These are phyloP conservation scores for Cytospora chrysosperma DNA, from an alignment of 2,329 filamentous ascomycete genomes.

Conservation along the genomic window DNA sequence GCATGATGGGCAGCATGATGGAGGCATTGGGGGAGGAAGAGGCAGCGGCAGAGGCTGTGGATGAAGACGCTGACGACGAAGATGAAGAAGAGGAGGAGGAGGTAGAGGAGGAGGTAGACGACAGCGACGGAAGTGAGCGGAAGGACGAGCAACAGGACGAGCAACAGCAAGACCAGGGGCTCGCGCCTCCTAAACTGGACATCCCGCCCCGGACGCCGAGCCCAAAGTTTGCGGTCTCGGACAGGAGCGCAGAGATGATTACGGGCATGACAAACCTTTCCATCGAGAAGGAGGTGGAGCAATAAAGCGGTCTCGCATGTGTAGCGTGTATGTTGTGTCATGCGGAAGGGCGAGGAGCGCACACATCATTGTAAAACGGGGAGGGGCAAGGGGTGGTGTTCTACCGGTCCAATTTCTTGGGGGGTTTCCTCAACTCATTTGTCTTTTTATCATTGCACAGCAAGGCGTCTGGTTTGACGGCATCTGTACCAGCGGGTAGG, in stretches of 20 bases:
- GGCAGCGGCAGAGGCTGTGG: constrained; percentile 37
- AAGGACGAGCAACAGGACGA: constrained; percentile 32
- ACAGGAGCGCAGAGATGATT: constrained; percentile 56
- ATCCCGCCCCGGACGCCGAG: constrained; percentile 10
- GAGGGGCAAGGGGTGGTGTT: neutral
- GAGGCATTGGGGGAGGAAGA: constrained; percentile 39
- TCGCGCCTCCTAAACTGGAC: constrained; percentile 20
- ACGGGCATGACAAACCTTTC: constrained; percentile 57
- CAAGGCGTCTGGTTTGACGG: constrained; percentile 17
- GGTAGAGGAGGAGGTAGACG: constrained; percentile 8
- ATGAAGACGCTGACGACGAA: constrained; percentile 26
- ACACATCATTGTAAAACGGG: neutral
- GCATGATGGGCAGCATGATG: constrained; percentile 40
- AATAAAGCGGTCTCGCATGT: constrained; percentile 20
- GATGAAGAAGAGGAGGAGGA: constrained; percentile 8
- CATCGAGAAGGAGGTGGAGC: constrained; percentile 41
- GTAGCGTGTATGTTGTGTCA: neutral
- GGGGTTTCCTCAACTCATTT: neutral
- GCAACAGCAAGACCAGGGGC: constrained; percentile 4
- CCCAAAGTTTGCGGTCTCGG: constrained; percentile 37
- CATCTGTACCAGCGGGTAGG: constrained; percentile 27
- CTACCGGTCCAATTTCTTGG: neutral
- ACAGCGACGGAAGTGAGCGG: constrained; percentile 24
- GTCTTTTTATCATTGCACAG: constrained; percentile 18
- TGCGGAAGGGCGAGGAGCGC: constrained; percentile 13